These are phyloP conservation scores for Rhizopogon vesiculosus DNA, from an alignment of 768 basidiomycete species.

Conservation along the genomic window DNA sequence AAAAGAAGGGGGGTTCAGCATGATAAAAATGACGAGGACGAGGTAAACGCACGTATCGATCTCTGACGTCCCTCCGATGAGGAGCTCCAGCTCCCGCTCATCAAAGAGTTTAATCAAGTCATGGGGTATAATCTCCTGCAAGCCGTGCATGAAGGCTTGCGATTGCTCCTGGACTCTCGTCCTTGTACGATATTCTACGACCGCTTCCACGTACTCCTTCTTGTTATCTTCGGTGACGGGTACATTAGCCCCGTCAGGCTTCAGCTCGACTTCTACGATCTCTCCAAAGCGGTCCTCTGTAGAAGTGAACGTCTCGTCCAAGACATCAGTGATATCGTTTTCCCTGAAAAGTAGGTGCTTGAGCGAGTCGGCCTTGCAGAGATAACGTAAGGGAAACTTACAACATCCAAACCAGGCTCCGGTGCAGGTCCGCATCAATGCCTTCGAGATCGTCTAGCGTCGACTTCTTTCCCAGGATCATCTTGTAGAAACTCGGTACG, in stretches of 20 bases:
- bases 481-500: constrained; percentile 78
- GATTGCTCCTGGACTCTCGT: constrained; percentile 82
- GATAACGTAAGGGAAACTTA: constrained; percentile 29
- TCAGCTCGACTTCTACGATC: constrained; percentile 60
- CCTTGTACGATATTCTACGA: constrained; percentile 82
- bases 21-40: neutral
- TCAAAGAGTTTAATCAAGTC: constrained; percentile 89
- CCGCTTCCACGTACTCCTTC: constrained; percentile 69
- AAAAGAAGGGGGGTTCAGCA: constrained; percentile 1
- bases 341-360: constrained; percentile 37
- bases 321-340: constrained; percentile 70
- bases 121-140: constrained; percentile 78
- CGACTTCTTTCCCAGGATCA: constrained; percentile 60
- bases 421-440: constrained; percentile 63
- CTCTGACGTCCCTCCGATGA: constrained; percentile 92
- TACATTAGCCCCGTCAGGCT: constrained; percentile 53
- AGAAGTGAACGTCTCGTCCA: constrained; percentile 68
- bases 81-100: constrained; percentile 81
- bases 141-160: constrained; percentile 79
- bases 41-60: constrained; percentile 65
- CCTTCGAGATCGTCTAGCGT: constrained; percentile 62
- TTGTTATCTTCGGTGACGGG: constrained; percentile 74
- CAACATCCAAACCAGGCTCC: constrained; percentile 75
- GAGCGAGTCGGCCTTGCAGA: neutral
- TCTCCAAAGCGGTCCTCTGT: constrained; percentile 78